Conservation (phyloP, 768 basidiomycete species). For the Naganishia onofrii region DNA sequence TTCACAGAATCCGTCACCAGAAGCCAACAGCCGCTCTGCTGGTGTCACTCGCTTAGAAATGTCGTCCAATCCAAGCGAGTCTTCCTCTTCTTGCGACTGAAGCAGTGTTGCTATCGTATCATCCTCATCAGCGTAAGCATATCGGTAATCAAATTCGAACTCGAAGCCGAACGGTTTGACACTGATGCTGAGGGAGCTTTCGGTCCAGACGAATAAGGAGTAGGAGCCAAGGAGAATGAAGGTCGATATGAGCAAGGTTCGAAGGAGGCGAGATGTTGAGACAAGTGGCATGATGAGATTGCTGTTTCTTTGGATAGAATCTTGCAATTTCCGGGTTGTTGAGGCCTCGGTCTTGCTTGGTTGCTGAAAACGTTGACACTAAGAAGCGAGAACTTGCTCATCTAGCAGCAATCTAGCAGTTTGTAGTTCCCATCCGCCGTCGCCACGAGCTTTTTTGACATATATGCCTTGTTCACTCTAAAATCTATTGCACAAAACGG, state of each 20-base stretch:
- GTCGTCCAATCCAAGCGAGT: not conserved
- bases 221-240: not conserved
- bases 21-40: not conserved
- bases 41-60: not conserved
- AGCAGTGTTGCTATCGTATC: not conserved
- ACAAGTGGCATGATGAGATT: not conserved
- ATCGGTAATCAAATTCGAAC: not conserved
- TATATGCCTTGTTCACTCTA: too few species aligned
- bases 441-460: too few species aligned
- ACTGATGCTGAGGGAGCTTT: not conserved
- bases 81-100: not conserved
- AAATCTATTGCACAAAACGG: too few species aligned
- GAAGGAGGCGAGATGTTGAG: not conserved
- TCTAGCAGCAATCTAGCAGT: too few species aligned
- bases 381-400: too few species aligned
- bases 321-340: not conserved
- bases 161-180: not conserved
- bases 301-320: not conserved
- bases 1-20: not conserved
- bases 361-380: too few species aligned
- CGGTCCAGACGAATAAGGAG: not conserved
- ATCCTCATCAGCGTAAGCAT: constrained; percentile 9
- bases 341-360: too few species aligned
- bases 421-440: too few species aligned
- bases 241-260: not conserved